Evolutionary conservation across 1,139 yeast genomes (phyloP).

Genomic region (Hansenula lynferdii): DNA sequence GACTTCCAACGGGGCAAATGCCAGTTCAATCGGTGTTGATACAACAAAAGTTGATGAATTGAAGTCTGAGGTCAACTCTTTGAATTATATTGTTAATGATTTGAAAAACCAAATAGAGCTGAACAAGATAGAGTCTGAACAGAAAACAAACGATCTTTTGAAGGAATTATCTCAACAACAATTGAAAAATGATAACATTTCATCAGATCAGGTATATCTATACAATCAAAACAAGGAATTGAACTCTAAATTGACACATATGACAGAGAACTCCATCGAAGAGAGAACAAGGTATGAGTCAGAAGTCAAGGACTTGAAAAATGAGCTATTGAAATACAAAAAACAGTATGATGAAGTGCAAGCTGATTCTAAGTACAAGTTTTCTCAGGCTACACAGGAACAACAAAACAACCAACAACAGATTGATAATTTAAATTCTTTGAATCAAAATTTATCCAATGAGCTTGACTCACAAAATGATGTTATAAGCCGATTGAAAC

Average conservation of each 20-base stretch:
- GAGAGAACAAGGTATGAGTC: constrained; percentile 22
- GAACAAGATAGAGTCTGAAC: constrained; percentile 27
- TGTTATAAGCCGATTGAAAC: constrained; percentile 21
- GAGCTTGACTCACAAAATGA: constrained; percentile 14
- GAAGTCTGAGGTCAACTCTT: constrained; percentile 1
- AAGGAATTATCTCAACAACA: constrained; percentile 22
- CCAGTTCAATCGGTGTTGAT: background rate
- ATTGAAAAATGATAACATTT: constrained; percentile 22
- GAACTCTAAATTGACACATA: constrained; percentile 25
- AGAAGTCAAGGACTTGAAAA: constrained; percentile 15
- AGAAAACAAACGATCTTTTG: constrained; percentile 25
- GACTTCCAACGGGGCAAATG: background rate
- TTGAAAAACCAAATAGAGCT: constrained; percentile 26
- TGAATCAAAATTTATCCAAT: background rate
- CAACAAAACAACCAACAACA: constrained; percentile 15
- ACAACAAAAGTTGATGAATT: constrained; percentile 5
- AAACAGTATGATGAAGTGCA: constrained; percentile 17
- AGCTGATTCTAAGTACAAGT: constrained; percentile 4
- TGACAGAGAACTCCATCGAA: constrained; percentile 23
- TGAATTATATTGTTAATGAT: constrained; percentile 5
- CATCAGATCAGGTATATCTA: constrained; percentile 35
- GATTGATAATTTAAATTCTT: background rate
- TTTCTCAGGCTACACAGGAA: constrained; percentile 3
- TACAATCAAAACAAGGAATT: constrained; percentile 34
- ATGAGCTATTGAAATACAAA: constrained; percentile 13